Percentiles rank a stretch among this genome's conserved stretches.
phyloP scores from a whole-genome alignment of 306 rosid genomes.

The Sesbania bispinosa region DNA sequence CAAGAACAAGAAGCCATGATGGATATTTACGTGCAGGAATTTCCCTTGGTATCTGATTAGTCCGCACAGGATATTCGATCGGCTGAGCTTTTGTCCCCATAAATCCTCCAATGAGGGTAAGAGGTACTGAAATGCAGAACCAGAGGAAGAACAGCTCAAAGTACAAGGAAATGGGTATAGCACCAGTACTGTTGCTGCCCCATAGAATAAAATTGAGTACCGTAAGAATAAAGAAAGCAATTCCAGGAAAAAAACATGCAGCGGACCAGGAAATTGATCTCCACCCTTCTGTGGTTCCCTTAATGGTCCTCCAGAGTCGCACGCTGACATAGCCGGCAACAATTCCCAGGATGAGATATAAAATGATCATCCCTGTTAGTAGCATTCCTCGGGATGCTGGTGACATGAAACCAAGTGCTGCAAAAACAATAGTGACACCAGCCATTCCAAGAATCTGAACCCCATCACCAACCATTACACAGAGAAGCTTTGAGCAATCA shows the following conservation, averaged over 20 bases:
- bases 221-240: conserved; percentile 68
- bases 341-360: conserved; percentile 80
- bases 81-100: conserved; percentile 68
- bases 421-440: conserved; percentile 74
- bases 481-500: conserved; percentile 68
- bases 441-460: conserved; percentile 88
- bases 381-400: conserved; percentile 72
- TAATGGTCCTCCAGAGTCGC: conserved; percentile 80
- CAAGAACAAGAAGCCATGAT: conserved; percentile 88
- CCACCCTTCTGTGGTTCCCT: conserved; percentile 88
- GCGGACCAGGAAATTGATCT: conserved; percentile 72
- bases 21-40: conserved; percentile 83
- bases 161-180: conserved; percentile 80
- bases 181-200: conserved; percentile 86
- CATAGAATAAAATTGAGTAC: conserved; percentile 74
- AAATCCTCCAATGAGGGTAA: conserved; percentile 82
- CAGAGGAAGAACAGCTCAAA: conserved; percentile 73
- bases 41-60: conserved; percentile 91
- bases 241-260: conserved; percentile 86
- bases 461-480: conserved; percentile 89
- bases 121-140: conserved; percentile 93
- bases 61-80: conserved; percentile 69
- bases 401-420: conserved; percentile 76
- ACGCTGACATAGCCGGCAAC: conserved; percentile 84
- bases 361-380: conserved; percentile 83